Base-by-base conservation (phyloP, 2,329 filamentous ascomycete species). In the Dichotomopilus funicola region DNA sequence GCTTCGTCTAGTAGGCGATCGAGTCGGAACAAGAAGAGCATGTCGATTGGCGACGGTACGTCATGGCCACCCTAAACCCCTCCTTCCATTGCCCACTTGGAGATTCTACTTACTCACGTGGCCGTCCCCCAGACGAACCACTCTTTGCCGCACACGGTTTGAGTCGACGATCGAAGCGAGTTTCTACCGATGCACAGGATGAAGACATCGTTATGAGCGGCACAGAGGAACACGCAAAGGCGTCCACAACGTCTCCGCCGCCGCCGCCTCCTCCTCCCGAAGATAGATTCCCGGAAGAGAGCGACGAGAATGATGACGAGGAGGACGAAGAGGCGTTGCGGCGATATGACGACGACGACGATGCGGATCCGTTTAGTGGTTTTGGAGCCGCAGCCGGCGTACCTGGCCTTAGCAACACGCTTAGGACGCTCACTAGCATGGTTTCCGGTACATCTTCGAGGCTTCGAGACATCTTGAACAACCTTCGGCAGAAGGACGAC, bases 361-460 rank as follows among this genome's bases (percentile, higher is more conserved):
- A 88, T 55, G 82, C 83, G 54, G 81, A 83, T 61, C 78, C 80
- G 0, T 83, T 84, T 62, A 78, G 81, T 42, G 78, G 77, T 11
- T 89, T 96, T 60, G 85, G 88, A 38, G 83, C 86, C 43, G 79
- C 81, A 47, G 81, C 78, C 46, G 80, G 80, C 55, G 78, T 83
- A 12, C 78, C 83, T 52, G 83, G 84, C 13, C 75, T 97, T 34
- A 89, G 89, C 6, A 88, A 78, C 66, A 95, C 91, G 11, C 78
- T 99, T 13, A 81, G 92, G 67, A 91, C 91, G 13, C 75, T 99
- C 62, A 95, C 85, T 52, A 91, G 91, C 60, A 95, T 96, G 80
- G 92, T 96, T 81, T 88, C 89, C 2, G 88, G 91, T 41, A 85
- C 92, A 56, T 87, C 89, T 27, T 80, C 84, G 41, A 85, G 91